A percentile compares a stretch with the other conserved stretches of the same genome.
These are phyloP conservation scores for Purpureocillium lavendulum DNA, from an alignment of 2,329 filamentous ascomycete species.

Conservation along the genomic window DNA sequence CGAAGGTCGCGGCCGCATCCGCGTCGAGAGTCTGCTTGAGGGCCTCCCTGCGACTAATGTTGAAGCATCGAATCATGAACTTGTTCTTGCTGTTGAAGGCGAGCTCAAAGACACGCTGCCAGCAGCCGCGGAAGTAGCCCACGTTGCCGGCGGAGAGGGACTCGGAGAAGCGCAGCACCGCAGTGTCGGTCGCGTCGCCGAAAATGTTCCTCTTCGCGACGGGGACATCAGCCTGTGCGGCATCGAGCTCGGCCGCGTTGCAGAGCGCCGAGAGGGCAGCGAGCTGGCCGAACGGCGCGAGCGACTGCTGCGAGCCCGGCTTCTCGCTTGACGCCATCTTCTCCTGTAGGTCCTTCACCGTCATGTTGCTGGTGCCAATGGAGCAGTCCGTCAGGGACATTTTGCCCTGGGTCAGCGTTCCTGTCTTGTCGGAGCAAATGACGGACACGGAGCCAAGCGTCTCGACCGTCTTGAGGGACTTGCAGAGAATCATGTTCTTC, in stretches of 20 bases:
- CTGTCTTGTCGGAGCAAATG: slow-evolving; percentile 72
- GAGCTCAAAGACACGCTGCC: slow-evolving; percentile 59
- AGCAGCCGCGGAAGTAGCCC: slow-evolving; percentile 49
- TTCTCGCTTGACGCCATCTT: slow-evolving; percentile 17
- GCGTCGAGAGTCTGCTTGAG: slow-evolving; percentile 27
- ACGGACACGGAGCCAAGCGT: slow-evolving; percentile 65
- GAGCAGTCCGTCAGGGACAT: slow-evolving; percentile 66
- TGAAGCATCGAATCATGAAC: slow-evolving; percentile 63
- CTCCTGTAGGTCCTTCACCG: slow-evolving; percentile 41
- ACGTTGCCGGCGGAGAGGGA: slow-evolving; percentile 44
- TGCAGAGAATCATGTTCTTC: slow-evolving; percentile 70
- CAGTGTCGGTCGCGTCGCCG: slow-evolving; percentile 70
- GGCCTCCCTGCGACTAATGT: slow-evolving; percentile 25
- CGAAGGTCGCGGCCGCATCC: slow-evolving; percentile 24
- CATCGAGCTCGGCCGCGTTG: slow-evolving; percentile 70
- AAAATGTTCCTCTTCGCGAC: slow-evolving; percentile 56
- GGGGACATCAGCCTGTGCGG: slow-evolving; percentile 49
- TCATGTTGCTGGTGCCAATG: slow-evolving; percentile 42
- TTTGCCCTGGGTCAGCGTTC: slow-evolving; percentile 61
- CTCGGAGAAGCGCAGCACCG: slow-evolving; percentile 65
- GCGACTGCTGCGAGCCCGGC: slow-evolving; percentile 20
- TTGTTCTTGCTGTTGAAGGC: slow-evolving; percentile 81
- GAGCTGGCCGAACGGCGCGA: slow-evolving; percentile 44
- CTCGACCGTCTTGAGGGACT: slow-evolving; percentile 71
- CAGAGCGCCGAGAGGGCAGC: slow-evolving; percentile 57